Percentiles rank a stretch among this genome's conserved stretches.
phyloP scores from a whole-genome alignment of 2,329 filamentous ascomycete species.

The Ophiocordyceps sinensis region DNA sequence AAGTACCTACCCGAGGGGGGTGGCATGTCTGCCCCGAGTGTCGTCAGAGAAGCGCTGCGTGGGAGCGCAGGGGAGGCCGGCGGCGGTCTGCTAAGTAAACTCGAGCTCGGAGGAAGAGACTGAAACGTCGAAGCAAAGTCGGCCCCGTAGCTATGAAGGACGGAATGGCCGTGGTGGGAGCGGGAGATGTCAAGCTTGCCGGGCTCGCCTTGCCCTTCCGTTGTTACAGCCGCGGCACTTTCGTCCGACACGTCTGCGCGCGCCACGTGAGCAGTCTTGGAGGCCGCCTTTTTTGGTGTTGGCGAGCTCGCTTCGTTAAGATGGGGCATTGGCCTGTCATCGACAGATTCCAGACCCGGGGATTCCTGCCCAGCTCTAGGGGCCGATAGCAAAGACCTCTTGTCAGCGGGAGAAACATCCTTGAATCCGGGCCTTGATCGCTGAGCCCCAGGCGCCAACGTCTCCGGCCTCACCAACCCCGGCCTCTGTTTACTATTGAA shows the following conservation, averaged over 20 bases:
- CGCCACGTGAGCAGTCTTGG: neutral
- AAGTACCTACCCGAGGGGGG: conserved; percentile 50
- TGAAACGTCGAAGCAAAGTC: conserved; percentile 72
- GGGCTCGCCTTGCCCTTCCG: conserved; percentile 8
- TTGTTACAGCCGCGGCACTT: conserved; percentile 4
- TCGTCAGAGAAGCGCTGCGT: conserved; percentile 28
- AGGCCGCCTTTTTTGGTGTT: neutral
- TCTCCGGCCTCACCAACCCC: conserved; percentile 14
- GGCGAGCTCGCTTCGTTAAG: neutral
- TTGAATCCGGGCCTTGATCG: conserved; percentile 24
- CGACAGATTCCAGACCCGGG: conserved; percentile 1
- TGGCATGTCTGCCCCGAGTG: conserved; percentile 52
- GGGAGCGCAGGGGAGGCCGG: conserved; percentile 19
- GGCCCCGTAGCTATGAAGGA: conserved; percentile 70
- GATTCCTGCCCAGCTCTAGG: conserved; percentile 7
- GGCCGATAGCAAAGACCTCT: conserved; percentile 16
- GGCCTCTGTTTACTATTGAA: conserved; percentile 30
- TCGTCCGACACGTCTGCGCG: conserved; percentile 7
- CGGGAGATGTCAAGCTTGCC: conserved; percentile 8
- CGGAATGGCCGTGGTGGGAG: conserved; percentile 41
- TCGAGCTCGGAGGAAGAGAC: conserved; percentile 49
- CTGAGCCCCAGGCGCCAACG: conserved; percentile 10
- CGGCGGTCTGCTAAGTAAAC: conserved; percentile 26
- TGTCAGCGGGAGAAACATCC: conserved; percentile 24
- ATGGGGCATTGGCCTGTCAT: neutral